These are phyloP conservation scores for Plenodomus tracheiphilus DNA, from an alignment of 2,329 filamentous ascomycete genomes.

Conservation along the genomic window DNA sequence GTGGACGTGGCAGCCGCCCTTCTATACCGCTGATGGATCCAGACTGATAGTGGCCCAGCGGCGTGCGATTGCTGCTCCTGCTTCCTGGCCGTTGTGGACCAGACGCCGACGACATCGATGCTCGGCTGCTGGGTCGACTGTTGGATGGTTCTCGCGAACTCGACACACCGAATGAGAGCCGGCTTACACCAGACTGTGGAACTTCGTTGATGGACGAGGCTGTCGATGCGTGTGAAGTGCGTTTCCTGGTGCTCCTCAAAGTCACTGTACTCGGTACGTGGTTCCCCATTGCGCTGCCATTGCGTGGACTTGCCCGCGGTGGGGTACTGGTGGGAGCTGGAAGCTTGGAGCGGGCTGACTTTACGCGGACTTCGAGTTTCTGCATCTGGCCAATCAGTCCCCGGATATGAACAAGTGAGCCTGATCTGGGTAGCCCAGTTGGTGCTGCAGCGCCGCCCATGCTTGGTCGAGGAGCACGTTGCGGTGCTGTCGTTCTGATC, in stretches of 20 bases:
- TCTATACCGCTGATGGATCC: slow-evolving; percentile 53
- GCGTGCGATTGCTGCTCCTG: slow-evolving; percentile 67
- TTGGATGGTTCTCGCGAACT: slow-evolving; percentile 30
- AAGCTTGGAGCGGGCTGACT: slow-evolving; percentile 87
- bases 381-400: slow-evolving; percentile 96
- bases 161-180: slow-evolving; percentile 55
- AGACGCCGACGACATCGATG: slow-evolving; percentile 45
- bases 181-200: slow-evolving; percentile 43
- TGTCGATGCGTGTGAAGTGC: slow-evolving; percentile 60
- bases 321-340: slow-evolving; percentile 79
- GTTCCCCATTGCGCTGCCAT: slow-evolving; percentile 53
- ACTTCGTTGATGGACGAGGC: slow-evolving; percentile 37
- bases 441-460: slow-evolving; percentile 54
- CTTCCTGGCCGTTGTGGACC: slow-evolving; percentile 56
- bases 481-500: slow-evolving; percentile 36
- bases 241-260: slow-evolving; percentile 68
- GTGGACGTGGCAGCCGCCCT: slow-evolving; percentile 56
- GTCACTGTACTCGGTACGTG: slow-evolving; percentile 59
- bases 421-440: slow-evolving; percentile 58
- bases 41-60: slow-evolving; percentile 60
- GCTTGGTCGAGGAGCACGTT: slow-evolving; percentile 48
- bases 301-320: slow-evolving; percentile 77
- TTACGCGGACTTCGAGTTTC: slow-evolving; percentile 89
- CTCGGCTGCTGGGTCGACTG: slow-evolving; percentile 74
- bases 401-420: slow-evolving; percentile 89